Base-by-base conservation (phyloP, 352 stramenopile species). In the Pythium aristosporum region DNA sequence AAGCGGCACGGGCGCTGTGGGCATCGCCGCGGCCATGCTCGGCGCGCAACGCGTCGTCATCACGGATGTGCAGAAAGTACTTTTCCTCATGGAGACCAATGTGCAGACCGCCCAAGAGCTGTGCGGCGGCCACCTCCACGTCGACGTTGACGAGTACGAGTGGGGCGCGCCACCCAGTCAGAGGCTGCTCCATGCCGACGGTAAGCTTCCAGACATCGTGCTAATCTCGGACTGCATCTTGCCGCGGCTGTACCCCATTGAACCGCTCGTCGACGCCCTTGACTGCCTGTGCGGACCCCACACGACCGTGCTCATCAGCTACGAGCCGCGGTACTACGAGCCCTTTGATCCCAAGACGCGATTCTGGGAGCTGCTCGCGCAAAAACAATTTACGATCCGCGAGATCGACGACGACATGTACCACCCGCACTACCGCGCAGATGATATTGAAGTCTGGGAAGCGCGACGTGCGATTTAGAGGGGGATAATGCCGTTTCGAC, bases 161-260 rank as follows among this genome's bases (percentile, higher is more conserved):
- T 98, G 96, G 94, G 94, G 93, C 21, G 64, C 69, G 11, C 41
- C 76, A 66, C 70, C 79, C 25, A 73, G 65, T 5, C 32, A 57
- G 32, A 69, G 34, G 0, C 62, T 92, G 21, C 61, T 89, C 5
- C 48, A 67, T 10, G 39, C 41, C 1, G 30, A 61, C 15, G 55
- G 66, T 0, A 44, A 30, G 5, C 76, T 76, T 25, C 83, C 83
- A 9, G 79, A 92, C 56, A 59, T 98, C 30, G 82, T 99, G 28
- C 73, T 98, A 10, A 88, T 98, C 43, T 97, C 94, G 2, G 95
- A 99, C 71, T 98, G 95, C 72, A 96, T 99, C 28, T 67, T 99
- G 7, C 96, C 96, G n/a, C 88, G 96, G 36, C 71, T 99, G 30
- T 99, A 98, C 74, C 94, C 96, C 0, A 97, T 99, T 53, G 92